These are phyloP conservation scores for Cladosporium halotolerans DNA, from an alignment of 2,329 filamentous ascomycete genomes.

Conservation along the genomic window DNA sequence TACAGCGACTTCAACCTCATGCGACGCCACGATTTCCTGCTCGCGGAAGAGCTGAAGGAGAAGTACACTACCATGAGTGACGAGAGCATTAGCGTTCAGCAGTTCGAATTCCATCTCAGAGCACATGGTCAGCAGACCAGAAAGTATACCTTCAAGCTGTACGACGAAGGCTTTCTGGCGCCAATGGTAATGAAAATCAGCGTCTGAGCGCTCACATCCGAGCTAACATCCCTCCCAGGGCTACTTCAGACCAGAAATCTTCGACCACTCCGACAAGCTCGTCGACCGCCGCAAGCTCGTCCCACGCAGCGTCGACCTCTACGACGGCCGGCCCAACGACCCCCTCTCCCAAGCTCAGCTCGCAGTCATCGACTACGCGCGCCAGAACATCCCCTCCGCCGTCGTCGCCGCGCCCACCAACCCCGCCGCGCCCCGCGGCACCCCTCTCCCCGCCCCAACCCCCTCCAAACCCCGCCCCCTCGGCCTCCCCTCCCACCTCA, in stretches of 20 bases:
- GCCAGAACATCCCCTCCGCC: slow-evolving; percentile 33
- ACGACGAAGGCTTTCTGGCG: slow-evolving; percentile 91
- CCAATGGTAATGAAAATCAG: slow-evolving; percentile 57
- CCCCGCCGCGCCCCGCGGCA: slow-evolving; percentile 40
- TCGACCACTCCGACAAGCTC: slow-evolving; percentile 77
- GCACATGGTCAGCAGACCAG: slow-evolving; percentile 80
- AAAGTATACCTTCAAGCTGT: slow-evolving; percentile 94
- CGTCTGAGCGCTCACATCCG: background rate
- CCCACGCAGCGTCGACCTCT: slow-evolving; percentile 84
- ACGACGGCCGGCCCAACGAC: slow-evolving; percentile 88
- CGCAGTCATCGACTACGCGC: slow-evolving; percentile 51
- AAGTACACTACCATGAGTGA: slow-evolving; percentile 90
- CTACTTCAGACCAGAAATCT: slow-evolving; percentile 83
- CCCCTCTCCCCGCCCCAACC: slow-evolving; percentile 21
- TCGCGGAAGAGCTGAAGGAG: slow-evolving; percentile 92
- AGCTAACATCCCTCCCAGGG: slow-evolving; percentile 41
- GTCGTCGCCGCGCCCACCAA: slow-evolving; percentile 34
- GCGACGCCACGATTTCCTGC: slow-evolving; percentile 81
- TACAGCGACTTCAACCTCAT: slow-evolving; percentile 91
- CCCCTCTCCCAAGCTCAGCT: slow-evolving; percentile 79
- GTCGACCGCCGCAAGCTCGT: slow-evolving; percentile 72
- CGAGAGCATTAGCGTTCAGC: slow-evolving; percentile 78
- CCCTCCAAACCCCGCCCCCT: slow-evolving; percentile 38
- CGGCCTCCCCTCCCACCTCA: slow-evolving; percentile 62
- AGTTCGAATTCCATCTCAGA: slow-evolving; percentile 84